These are phyloP conservation scores for Dalechampia spathulata DNA, from an alignment of 441 rosid genomes.

Conservation along the genomic window DNA sequence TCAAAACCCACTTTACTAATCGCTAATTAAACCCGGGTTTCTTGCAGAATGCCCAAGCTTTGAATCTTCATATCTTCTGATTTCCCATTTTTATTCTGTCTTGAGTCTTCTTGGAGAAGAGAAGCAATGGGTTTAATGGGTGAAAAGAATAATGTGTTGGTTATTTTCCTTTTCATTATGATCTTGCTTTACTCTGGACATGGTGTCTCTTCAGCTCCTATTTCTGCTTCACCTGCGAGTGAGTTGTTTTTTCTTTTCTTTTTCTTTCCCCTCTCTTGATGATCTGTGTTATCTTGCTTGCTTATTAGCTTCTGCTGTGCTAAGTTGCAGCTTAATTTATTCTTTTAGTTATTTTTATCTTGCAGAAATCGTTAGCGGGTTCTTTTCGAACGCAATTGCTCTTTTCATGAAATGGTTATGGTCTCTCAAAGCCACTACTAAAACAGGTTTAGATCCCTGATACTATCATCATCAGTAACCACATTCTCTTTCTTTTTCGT, in stretches of 20 bases:
- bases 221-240: conserved; percentile 74
- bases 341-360: conserved; percentile 3
- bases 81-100: no score
- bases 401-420: conserved; percentile 66
- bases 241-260: conserved; percentile 22
- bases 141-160: conserved; percentile 32
- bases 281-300: conserved; percentile 9
- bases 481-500: background rate
- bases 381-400: conserved; percentile 58
- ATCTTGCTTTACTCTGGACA: conserved; percentile 37
- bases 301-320: conserved; percentile 13
- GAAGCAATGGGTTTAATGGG: conserved; percentile 28
- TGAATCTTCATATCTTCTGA: no score
- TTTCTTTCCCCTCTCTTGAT: conserved; percentile 8
- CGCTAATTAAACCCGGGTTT: no score
- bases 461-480: no score
- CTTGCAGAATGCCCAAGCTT: no score
- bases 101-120: conserved; percentile 4
- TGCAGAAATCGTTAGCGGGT: conserved; percentile 69
- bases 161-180: conserved; percentile 33
- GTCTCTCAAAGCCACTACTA: conserved; percentile 70
- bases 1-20: no score
- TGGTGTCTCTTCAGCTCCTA: conserved; percentile 52
- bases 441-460: conserved; percentile 77
- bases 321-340: conserved; percentile 2